Evolutionary conservation across 1,284 basidiomycete genomes (phyloP), one percentile per base, ranked within the genome.

Genomic region (Irpex lacteus): DNA sequence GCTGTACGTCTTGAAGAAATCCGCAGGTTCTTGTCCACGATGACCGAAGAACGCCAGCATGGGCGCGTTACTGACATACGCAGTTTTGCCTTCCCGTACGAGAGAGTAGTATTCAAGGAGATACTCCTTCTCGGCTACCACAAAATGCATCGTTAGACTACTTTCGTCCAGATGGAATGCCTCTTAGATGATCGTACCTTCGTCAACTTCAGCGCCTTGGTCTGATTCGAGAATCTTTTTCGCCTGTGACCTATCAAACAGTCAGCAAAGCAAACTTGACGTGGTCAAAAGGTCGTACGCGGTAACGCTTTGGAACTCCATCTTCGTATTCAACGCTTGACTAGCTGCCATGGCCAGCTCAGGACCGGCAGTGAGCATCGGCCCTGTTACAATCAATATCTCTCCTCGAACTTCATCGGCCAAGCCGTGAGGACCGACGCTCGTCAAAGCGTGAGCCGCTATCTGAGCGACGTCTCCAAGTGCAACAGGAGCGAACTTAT

Each of bases 81-180:
- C 67, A 19, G 71, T 69, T 67, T 70, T 72, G 50, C 70, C 72
- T 47, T 69, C 70, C 37, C 71, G 66, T 2, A 70, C 70, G 38
- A 73, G 70, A 18, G 70, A 69, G 64, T 71, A 71, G 63, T 70
- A 70, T 57, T 70, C 70, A 5, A 72, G 67, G 6, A 70, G 53
- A 49, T 70, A 70, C 59, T 70, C 68, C 49, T 67, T 67, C 56
- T 72, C 68, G 7, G 68, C 54, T 53, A 11, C 3, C 54, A n/a
- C 5, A n/a, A n/a, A 26, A 37, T 47, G 9, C 44, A 15, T n/a
- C n/a, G 49, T 40, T 13, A 53, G 52, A 9, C 21, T n/a, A 2
- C 9, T 53, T 32, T n/a, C n/a, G n/a, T n/a, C n/a, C n/a, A n/a
- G n/a, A n/a, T n/a, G n/a, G n/a, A n/a, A n/a, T n/a, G n/a, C n/a